Percentiles rank a stretch among this genome's conserved stretches.
These are phyloP conservation scores for Colletotrichum sp. DNA, from an alignment of 2,329 filamentous ascomycete species.

Conservation along the genomic window DNA sequence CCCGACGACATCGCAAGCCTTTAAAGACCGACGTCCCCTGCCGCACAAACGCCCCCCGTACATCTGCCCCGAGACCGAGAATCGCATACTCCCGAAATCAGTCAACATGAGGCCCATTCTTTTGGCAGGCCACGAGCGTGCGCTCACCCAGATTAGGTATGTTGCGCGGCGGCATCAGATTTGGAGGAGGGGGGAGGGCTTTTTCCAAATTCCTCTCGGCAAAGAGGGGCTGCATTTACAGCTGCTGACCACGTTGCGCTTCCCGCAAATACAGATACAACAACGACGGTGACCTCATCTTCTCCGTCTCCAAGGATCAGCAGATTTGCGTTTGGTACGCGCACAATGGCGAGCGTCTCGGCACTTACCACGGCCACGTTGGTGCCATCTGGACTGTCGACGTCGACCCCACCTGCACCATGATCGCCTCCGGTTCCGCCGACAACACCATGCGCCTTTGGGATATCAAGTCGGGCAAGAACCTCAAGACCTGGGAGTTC, in stretches of 20 bases:
- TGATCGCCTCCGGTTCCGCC: conserved; percentile 93
- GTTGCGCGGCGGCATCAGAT: conserved; percentile 26
- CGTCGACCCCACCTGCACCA: conserved; percentile 87
- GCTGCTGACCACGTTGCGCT: conserved; percentile 4
- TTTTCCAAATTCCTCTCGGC: background rate
- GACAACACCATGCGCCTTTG: conserved; percentile 98
- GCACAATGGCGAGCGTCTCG: conserved; percentile 96
- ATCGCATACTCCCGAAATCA: conserved; percentile 20
- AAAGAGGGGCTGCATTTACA: background rate
- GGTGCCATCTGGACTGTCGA: conserved; percentile 99
- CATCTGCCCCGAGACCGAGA: conserved; percentile 17
- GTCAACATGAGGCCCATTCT: conserved; percentile 93
- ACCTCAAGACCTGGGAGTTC: conserved; percentile 98
- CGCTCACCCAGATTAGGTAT: conserved; percentile 91
- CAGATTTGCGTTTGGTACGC: conserved; percentile 96
- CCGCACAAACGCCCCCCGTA: conserved; percentile 15
- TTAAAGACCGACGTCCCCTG: conserved; percentile 23
- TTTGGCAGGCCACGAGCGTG: conserved; percentile 94
- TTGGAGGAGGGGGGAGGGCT: conserved; percentile 9
- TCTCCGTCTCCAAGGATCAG: conserved; percentile 96
- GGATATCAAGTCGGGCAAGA: conserved; percentile 92
- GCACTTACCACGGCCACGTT: conserved; percentile 95
- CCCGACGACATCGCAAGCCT: conserved; percentile 18
- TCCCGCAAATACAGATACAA: conserved; percentile 67
- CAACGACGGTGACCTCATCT: conserved; percentile 94